A percentile compares a stretch with the other conserved stretches of the same genome.
Evolutionary conservation across 495 filamentous ascomycete species (phyloP).

Genomic region (Penicillium steckii): DNA sequence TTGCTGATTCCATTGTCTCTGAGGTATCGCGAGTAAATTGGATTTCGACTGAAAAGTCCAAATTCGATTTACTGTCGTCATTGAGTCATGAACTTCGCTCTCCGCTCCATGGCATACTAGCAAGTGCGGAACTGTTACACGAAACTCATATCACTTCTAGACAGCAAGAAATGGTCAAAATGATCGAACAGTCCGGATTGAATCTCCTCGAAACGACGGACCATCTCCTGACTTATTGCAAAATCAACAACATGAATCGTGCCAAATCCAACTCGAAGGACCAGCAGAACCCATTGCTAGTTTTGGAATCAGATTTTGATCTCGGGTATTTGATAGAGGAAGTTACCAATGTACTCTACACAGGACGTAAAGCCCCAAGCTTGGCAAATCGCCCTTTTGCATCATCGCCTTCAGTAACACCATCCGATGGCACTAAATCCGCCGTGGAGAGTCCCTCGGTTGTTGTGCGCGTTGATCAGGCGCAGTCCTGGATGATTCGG

Average conservation of each 20-base stretch:
- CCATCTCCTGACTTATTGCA: conserved; percentile 61
- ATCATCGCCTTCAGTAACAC: neutral
- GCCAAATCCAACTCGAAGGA: conserved; percentile 3
- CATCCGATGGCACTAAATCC: neutral
- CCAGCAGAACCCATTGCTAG: conserved; percentile 5
- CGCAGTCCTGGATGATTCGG: conserved; percentile 51
- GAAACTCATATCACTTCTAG: conserved; percentile 49
- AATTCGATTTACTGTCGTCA: conserved; percentile 69
- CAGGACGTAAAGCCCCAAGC: conserved; percentile 33
- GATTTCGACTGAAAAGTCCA: conserved; percentile 51
- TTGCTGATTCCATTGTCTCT: conserved; percentile 60
- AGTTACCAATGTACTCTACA: conserved; percentile 57
- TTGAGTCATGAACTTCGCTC: conserved; percentile 74
- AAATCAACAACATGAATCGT: conserved; percentile 45
- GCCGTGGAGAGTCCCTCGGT: conserved; percentile 33
- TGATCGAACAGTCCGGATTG: conserved; percentile 62
- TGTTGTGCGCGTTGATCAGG: conserved; percentile 55
- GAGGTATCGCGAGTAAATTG: conserved; percentile 56
- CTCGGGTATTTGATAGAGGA: conserved; percentile 56
- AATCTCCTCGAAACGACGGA: conserved; percentile 70
- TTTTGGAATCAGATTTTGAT: conserved; percentile 35
- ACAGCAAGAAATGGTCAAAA: conserved; percentile 58
- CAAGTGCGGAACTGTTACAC: conserved; percentile 62
- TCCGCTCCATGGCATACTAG: conserved; percentile 68
- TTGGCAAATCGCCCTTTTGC: neutral